Evolutionary conservation across 2,329 filamentous ascomycete species (phyloP).

Genomic region (Xylariaceae sp.): DNA sequence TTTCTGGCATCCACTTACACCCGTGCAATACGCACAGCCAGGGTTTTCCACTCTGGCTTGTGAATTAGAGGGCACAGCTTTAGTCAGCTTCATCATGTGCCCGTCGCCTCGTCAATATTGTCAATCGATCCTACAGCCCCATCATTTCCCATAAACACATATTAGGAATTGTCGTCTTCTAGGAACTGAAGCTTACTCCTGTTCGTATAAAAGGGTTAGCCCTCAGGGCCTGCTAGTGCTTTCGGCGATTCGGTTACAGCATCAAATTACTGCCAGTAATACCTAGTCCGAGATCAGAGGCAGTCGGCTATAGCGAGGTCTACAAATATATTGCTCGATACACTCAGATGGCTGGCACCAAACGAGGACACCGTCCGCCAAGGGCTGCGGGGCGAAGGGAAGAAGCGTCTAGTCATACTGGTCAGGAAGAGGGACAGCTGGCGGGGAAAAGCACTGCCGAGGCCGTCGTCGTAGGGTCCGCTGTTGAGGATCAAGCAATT

Average conservation of each 20-base stretch:
- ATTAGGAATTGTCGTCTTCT: neutral
- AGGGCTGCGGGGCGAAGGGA: neutral
- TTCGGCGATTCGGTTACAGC: neutral
- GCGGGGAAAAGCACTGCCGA: neutral
- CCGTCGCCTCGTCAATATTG: neutral
- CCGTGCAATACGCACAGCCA: neutral
- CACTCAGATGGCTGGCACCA: conserved; percentile 4
- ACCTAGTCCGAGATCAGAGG: neutral
- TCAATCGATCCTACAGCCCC: neutral
- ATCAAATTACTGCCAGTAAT: neutral
- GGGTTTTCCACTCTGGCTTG: neutral
- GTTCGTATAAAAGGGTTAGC: neutral
- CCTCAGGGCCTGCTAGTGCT: neutral
- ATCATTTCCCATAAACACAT: neutral
- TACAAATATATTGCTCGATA: neutral
- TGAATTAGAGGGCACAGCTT: neutral
- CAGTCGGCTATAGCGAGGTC: neutral
- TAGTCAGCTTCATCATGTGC: neutral
- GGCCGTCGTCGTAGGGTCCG: neutral
- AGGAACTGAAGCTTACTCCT: conserved; percentile 4
- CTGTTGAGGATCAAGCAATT: neutral
- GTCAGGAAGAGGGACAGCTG: neutral
- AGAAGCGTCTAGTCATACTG: neutral
- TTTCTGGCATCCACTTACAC: neutral
- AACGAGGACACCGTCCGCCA: neutral